phyloP scores from a whole-genome alignment of 2,329 filamentous ascomycete genomes.

The Arthroderma sp. region DNA sequence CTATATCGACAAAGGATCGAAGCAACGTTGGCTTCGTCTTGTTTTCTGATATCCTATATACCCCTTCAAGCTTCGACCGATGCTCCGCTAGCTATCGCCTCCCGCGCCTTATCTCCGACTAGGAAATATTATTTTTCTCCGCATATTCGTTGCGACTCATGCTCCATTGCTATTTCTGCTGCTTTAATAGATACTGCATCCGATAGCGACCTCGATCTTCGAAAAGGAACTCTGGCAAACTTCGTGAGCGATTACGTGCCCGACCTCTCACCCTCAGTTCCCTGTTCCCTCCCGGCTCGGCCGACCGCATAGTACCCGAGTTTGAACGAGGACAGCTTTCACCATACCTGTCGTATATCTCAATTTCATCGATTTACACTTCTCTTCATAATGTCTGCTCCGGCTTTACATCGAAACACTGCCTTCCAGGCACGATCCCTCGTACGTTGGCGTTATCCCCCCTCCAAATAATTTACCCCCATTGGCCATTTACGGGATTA shows the following conservation, averaged over 20 bases:
- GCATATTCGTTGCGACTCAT: constrained; percentile 6
- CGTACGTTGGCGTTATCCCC: constrained; percentile 17
- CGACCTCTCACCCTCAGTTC: neutral
- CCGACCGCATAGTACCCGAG: neutral
- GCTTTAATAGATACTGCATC: constrained; percentile 13
- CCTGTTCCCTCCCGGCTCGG: neutral
- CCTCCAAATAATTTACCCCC: neutral
- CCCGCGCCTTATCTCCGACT: constrained; percentile 8
- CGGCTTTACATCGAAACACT: constrained; percentile 27
- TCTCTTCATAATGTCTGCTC: constrained; percentile 29
- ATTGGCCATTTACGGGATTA: no score
- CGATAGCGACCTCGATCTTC: constrained; percentile 9
- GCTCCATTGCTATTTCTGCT: constrained; percentile 13
- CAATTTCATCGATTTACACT: no score
- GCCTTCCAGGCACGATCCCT: constrained; percentile 36
- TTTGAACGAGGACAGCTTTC: no score
- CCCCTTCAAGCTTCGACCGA: neutral
- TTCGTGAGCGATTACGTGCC: neutral
- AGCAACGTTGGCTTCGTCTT: no score
- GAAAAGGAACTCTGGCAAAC: neutral
- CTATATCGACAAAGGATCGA: no score
- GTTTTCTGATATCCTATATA: neutral
- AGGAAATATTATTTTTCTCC: constrained; percentile 1
- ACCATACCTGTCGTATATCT: no score
- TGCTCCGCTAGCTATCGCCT: neutral